Evolutionary conservation across 257 asterid species (phyloP).

Genomic region (Eucommia ulmoides): DNA sequence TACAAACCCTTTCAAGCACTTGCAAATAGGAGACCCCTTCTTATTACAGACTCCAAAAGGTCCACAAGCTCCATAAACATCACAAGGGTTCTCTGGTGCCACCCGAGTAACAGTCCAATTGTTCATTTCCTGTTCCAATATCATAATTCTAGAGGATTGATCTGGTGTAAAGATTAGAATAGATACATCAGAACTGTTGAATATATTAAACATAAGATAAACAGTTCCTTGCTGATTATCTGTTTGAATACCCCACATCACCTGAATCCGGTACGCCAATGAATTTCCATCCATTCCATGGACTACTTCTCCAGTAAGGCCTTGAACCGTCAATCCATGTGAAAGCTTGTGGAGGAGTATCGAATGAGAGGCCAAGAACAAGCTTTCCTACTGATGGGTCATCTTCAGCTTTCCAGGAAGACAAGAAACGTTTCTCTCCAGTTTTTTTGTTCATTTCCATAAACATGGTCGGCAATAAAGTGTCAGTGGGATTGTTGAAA

Average conservation of each 20-base stretch:
- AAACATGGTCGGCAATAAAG: constrained; percentile 11
- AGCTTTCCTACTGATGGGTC: constrained; percentile 17
- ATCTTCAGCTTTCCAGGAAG: constrained; percentile 14
- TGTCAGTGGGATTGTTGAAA: no score
- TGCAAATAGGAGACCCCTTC: constrained; percentile 8
- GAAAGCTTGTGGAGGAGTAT: constrained; percentile 11
- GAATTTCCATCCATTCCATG: no score
- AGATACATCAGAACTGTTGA: background rate
- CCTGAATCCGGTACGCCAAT: constrained; percentile 4
- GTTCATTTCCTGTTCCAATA: background rate
- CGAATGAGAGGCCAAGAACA: constrained; percentile 10
- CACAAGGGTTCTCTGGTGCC: constrained; percentile 9
- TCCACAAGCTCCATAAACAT: constrained; percentile 18
- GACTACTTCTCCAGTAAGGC: constrained; percentile 18
- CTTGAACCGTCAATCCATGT: constrained; percentile 11
- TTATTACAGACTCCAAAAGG: constrained; percentile 15
- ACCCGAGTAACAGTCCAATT: constrained; percentile 4
- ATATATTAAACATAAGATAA: constrained; percentile 1
- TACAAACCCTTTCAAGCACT: no score
- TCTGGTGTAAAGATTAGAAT: constrained; percentile 1
- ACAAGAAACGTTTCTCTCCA: constrained; percentile 5
- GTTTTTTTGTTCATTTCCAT: constrained; percentile 6
- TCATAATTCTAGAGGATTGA: constrained; percentile 4
- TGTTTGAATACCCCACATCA: constrained; percentile 3
- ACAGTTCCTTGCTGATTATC: no score